Conservation (phyloP, 148 eudicot species). For the Cornus suecica region DNA sequence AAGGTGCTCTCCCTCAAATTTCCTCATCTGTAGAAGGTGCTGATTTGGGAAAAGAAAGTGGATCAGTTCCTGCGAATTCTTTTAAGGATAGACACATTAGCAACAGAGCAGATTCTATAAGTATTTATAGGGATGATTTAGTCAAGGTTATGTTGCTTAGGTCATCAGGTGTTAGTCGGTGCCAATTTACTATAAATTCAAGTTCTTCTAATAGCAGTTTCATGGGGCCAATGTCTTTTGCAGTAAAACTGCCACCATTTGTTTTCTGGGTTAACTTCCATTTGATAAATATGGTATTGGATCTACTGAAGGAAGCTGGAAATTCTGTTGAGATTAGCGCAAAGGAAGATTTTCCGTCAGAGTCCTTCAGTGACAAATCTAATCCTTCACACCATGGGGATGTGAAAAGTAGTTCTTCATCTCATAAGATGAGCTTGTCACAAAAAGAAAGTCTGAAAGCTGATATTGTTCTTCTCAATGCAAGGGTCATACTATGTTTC, state of each 20-base stretch:
- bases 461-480: slow-evolving; percentile 57
- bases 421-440: slow-evolving; percentile 17
- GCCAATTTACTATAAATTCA: slow-evolving; percentile 40
- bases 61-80: slow-evolving; percentile 17
- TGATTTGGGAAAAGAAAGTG: slow-evolving; percentile 21
- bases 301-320: slow-evolving; percentile 37
- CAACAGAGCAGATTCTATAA: slow-evolving; percentile 20
- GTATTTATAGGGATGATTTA: slow-evolving; percentile 29
- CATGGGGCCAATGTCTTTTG: slow-evolving; percentile 46
- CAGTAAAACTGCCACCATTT: slow-evolving; percentile 70
- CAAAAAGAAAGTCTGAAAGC: slow-evolving; percentile 38
- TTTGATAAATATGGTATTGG: slow-evolving; percentile 35
- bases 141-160: slow-evolving; percentile 60
- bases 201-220: slow-evolving; percentile 31
- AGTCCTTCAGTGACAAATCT: slow-evolving; percentile 22
- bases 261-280: slow-evolving; percentile 64
- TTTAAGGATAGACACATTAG: slow-evolving; percentile 21
- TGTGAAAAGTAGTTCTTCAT: slow-evolving; percentile 22
- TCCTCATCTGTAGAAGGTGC: slow-evolving; percentile 27
- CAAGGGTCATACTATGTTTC: slow-evolving; percentile 68
- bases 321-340: slow-evolving; percentile 28
- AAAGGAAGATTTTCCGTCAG: slow-evolving; percentile 20
- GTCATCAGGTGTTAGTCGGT: slow-evolving; percentile 51
- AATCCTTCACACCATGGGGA: slow-evolving; percentile 24
- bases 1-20: slow-evolving; percentile 49